Evolutionary conservation across 164 flowering plant species (phyloP).

Genomic region (Aristolochia fimbriata): DNA sequence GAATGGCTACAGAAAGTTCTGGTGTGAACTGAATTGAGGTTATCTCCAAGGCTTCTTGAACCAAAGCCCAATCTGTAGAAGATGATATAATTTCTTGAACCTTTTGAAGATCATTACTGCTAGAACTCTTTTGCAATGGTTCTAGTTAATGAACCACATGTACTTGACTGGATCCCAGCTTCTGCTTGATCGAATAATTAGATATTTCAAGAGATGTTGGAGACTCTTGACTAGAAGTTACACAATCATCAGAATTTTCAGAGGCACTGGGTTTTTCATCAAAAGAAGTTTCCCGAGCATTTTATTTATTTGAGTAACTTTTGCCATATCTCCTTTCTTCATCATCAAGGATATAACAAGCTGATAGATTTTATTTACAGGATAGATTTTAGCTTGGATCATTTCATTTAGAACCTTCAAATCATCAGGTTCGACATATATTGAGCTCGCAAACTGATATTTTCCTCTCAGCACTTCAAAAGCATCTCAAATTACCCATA

Average conservation of each 20-base stretch:
- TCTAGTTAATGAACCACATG: slow-evolving; percentile 8
- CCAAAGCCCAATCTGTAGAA: slow-evolving; percentile 36
- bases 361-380: slow-evolving; percentile 27
- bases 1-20: slow-evolving; percentile 45
- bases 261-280: slow-evolving; percentile 14
- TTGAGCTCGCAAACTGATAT: too few relatives aligned
- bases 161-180: slow-evolving; percentile 8
- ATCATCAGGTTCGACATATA: slow-evolving; percentile 10
- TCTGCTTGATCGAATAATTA: slow-evolving; percentile 2
- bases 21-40: slow-evolving; percentile 42
- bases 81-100: slow-evolving; percentile 44
- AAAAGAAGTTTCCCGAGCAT: slow-evolving; percentile 21
- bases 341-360: slow-evolving; percentile 37
- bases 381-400: slow-evolving; percentile 33
- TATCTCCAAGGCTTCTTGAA: slow-evolving; percentile 45
- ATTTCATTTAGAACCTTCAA: slow-evolving; percentile 46
- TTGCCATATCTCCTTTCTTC: slow-evolving; percentile 38
- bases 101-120: slow-evolving; percentile 32
- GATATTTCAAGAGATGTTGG: slow-evolving; percentile 6
- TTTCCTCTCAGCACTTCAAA: too few relatives aligned
- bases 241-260: neutral
- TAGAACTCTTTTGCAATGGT: slow-evolving; percentile 15
- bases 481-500: slow-evolving; percentile 1
- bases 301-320: slow-evolving; percentile 28
- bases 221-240: neutral